A percentile compares a stretch with the other conserved stretches of the same genome.
Conservation (phyloP, 768 basidiomycete species). For the Cystofilobasidium bisporidii region DNA sequence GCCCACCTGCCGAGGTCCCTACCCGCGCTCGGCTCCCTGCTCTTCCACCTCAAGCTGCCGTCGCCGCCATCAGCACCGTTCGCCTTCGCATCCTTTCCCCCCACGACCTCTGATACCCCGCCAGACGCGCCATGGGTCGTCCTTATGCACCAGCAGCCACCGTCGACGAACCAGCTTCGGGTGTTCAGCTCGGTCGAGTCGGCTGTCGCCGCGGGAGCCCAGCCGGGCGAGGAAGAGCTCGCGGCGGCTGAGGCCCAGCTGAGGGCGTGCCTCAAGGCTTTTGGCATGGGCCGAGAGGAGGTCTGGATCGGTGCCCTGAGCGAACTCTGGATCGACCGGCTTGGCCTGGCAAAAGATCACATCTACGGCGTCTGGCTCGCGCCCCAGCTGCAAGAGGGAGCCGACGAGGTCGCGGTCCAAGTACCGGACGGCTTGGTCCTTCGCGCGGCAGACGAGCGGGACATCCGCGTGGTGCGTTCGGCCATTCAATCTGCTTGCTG, state of each 20-base stretch:
- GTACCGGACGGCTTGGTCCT: not conserved
- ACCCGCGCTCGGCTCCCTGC: not conserved
- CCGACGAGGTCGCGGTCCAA: not conserved
- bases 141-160: conserved; percentile 1
- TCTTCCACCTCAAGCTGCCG: not conserved
- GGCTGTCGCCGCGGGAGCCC: not conserved
- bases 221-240: no score
- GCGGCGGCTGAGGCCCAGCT: conserved; percentile 1
- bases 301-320: conserved; percentile 3
- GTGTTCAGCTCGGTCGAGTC: conserved; percentile 7
- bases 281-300: not conserved
- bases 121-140: conserved; percentile 3
- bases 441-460: not conserved
- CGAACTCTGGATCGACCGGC: conserved; percentile 1
- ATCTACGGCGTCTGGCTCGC: conserved; percentile 12
- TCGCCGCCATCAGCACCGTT: not conserved
- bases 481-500: no score
- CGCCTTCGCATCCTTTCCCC: conserved; percentile 14
- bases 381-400: not conserved
- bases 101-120: not conserved
- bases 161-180: conserved; percentile 10
- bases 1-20: conserved; percentile 15
- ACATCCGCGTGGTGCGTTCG: not conserved
- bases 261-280: not conserved
- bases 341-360: not conserved